Percentiles rank a stretch among this genome's conserved stretches.
These are phyloP conservation scores for Musa troglodytarum DNA, from an alignment of 176 grass and related monocot species.

Conservation along the genomic window DNA sequence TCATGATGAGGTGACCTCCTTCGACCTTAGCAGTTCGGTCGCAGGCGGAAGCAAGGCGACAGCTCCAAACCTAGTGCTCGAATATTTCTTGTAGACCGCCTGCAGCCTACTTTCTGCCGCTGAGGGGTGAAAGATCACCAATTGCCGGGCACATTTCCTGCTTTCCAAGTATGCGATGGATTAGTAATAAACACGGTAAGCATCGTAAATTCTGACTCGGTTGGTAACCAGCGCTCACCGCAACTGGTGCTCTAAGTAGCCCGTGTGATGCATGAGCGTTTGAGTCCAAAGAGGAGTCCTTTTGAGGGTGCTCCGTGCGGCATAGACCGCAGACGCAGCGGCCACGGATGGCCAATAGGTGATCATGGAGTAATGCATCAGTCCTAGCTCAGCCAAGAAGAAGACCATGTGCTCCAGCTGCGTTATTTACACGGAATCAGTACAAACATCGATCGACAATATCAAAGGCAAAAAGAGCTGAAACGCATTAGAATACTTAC, in stretches of 20 bases:
- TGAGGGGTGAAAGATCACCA: conserved; percentile 29
- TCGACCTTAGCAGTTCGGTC: background rate
- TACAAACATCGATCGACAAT: conserved; percentile 8
- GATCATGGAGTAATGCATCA: conserved; percentile 51
- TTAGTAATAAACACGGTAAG: background rate
- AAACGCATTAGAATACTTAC: conserved; percentile 16
- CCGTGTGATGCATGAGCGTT: conserved; percentile 37
- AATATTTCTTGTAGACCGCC: conserved; percentile 45
- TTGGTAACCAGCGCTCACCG: conserved; percentile 19
- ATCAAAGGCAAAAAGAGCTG: background rate
- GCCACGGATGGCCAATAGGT: conserved; percentile 34
- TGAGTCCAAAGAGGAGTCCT: conserved; percentile 31
- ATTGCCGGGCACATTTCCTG: conserved; percentile 36
- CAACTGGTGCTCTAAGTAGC: conserved; percentile 31
- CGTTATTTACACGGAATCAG: background rate
- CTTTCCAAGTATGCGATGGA: background rate
- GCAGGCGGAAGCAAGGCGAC: conserved; percentile 29
- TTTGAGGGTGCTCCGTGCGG: conserved; percentile 35
- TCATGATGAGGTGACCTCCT: no score
- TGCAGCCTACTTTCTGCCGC: conserved; percentile 31
- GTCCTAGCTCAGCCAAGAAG: conserved; percentile 56
- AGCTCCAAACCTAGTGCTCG: conserved; percentile 26
- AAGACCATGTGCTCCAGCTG: conserved; percentile 74
- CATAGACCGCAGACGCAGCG: background rate
- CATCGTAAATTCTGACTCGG: background rate